Evolutionary conservation across 2,329 filamentous ascomycete genomes (phyloP), one percentile per base, ranked within the genome.

Genomic region (Trichoderma oligosporum): DNA sequence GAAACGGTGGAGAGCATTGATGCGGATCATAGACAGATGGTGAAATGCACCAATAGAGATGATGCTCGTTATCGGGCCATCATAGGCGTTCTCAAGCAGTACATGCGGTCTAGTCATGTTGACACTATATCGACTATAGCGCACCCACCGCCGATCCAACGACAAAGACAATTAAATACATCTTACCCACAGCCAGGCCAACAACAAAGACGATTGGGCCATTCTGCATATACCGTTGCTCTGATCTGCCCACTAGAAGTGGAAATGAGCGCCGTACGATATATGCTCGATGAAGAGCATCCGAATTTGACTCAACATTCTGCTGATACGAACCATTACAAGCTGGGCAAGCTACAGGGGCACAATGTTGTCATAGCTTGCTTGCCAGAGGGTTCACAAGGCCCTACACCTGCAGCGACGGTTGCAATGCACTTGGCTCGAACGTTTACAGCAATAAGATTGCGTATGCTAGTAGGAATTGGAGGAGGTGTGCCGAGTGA

Each of bases 301-400:
- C 36, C 1, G 4, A 27, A 11, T 7, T 39, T 46, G 5, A 14
- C 46, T 6, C 2, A 25, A 0, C n/a, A n/a, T 18, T 1, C 0
- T 1, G 29, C 6, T 9, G 58, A 61, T 35, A 27, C 16, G 16
- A 54, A 54, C 20, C 29, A 12, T 2, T 62, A 64, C 25, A 44
- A 45, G 2, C 20, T 64, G 0, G 63, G 63, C 7, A 33, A 11
- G 0, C 60, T 64, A 3, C 54, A 29, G 0, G 24, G 33, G 0
- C 61, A 64, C 16, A 48, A 59, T 5, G 33, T 63, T 3, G 63
- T 63, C 1, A 48, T 59, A 4, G 60, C 48, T 1, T 63, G 62
- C 35, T 58, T 64, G 1, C 62, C 62, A 16, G 20, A 33, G 1
- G 61, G 59, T 2, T 45, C 56, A 7, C 33, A 22, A 5, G 47